Percentiles rank a stretch among this genome's conserved stretches.
Evolutionary conservation across 176 grass and related monocot genomes (phyloP).

Genomic region (Juncus effusus): DNA sequence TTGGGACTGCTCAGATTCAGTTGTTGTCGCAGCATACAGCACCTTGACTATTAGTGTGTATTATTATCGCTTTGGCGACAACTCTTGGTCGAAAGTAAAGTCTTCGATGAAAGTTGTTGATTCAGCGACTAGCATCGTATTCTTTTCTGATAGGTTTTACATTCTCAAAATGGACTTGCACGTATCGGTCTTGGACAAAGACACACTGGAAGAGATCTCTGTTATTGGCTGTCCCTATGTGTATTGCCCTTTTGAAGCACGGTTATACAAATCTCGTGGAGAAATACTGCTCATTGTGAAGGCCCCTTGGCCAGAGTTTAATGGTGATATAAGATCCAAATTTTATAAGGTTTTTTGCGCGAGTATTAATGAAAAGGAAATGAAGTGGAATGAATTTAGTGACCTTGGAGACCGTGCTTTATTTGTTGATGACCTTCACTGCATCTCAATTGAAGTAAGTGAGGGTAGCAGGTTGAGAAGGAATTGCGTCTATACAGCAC

Average conservation of each 20-base stretch:
- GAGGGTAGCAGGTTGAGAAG: neutral
- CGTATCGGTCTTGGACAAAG: neutral
- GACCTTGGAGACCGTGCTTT: constrained; percentile 14
- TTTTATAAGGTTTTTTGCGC: constrained; percentile 7
- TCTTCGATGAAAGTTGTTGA: neutral
- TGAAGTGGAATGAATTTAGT: constrained; percentile 11
- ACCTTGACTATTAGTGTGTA: neutral
- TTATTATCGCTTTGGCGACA: neutral
- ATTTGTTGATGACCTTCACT: constrained; percentile 22
- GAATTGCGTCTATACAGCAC: constrained; percentile 17
- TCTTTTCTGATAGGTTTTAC: neutral
- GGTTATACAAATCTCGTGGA: neutral
- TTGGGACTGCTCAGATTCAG: neutral
- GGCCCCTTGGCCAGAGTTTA: neutral
- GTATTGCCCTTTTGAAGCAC: neutral
- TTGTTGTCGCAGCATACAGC: neutral
- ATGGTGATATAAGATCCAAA: constrained; percentile 1
- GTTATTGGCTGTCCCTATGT: neutral
- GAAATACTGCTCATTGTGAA: neutral
- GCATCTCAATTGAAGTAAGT: constrained; percentile 3
- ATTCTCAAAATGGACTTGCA: neutral
- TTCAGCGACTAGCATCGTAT: neutral
- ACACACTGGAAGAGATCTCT: neutral
- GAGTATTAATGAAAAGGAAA: neutral
- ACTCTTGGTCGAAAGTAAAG: neutral